phyloP scores from a whole-genome alignment of 2,329 filamentous ascomycete genomes.

The Hymenoscyphus fructigenus region DNA sequence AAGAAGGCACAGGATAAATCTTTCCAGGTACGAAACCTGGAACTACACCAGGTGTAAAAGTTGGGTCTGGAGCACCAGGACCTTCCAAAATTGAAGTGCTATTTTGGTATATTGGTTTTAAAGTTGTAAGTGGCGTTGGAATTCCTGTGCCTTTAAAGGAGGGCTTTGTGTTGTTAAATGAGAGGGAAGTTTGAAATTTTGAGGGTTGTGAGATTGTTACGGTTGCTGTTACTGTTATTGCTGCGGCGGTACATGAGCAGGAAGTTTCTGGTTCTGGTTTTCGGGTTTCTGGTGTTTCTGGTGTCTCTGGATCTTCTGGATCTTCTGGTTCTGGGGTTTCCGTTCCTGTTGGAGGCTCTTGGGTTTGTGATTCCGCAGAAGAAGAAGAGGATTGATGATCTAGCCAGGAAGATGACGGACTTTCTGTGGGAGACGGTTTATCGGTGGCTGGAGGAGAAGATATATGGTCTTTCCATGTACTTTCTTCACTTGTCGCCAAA shows the following conservation, averaged over 20 bases:
- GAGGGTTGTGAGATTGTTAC: not conserved
- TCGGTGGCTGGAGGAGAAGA: not conserved
- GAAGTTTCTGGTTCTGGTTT: not conserved
- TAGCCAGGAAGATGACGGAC: not conserved
- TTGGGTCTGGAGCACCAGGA: not conserved
- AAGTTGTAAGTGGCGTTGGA: not conserved
- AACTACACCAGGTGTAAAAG: not conserved
- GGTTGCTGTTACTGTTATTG: not conserved
- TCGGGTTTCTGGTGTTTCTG: not conserved
- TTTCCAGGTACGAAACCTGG: not conserved
- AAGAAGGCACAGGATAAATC: not conserved
- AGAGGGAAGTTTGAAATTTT: not conserved
- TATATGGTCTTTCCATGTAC: not conserved
- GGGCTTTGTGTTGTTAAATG: too few species aligned
- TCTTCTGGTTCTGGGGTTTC: not conserved
- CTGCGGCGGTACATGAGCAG: not conserved
- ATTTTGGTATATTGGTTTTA: not conserved
- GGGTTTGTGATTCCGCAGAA: not conserved
- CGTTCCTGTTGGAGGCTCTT: not conserved
- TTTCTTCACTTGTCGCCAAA: not conserved
- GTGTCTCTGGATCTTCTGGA: not conserved
- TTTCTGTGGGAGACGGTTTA: not conserved
- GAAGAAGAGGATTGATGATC: not conserved
- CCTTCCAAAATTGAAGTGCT: not conserved
- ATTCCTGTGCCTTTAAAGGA: too few species aligned